These are phyloP conservation scores for Haematococcus lacustris DNA, from an alignment of 139 green algal genomes.

Conservation along the genomic window DNA sequence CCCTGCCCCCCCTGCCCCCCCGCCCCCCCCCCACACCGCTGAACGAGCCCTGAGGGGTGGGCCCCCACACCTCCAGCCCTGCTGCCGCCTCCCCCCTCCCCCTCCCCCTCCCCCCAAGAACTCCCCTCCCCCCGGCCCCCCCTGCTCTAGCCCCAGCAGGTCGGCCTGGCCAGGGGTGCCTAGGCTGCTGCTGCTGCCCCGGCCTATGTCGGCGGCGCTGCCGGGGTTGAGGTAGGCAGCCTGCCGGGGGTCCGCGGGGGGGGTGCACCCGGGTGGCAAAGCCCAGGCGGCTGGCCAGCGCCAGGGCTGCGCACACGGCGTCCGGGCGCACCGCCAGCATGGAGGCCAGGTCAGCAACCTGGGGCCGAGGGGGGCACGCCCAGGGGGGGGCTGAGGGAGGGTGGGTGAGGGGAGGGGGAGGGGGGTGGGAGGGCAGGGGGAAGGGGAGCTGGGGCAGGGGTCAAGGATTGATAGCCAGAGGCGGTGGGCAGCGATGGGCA, in stretches of 20 bases:
- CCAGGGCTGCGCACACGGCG: constrained; percentile 62
- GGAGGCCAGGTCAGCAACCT: constrained; percentile 29
- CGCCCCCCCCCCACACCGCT: not conserved
- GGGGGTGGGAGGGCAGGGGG: no score
- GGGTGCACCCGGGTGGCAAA: constrained; percentile 51
- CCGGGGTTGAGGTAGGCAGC: not conserved
- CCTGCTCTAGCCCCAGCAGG: not conserved
- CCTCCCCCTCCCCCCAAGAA: not conserved
- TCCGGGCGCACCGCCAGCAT: constrained; percentile 42
- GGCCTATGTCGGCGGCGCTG: not conserved
- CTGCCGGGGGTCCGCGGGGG: not conserved
- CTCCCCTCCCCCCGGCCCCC: not conserved
- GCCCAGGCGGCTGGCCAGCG: constrained; percentile 74
- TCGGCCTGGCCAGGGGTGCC: not conserved
- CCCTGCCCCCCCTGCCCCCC: not conserved
- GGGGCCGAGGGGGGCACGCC: not conserved
- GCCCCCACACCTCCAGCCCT: not conserved
- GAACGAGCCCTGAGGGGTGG: not conserved
- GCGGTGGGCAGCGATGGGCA: no score
- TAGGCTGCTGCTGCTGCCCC: not conserved
- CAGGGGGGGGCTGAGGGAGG: not conserved
- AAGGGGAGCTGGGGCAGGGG: no score
- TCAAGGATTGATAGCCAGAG: no score
- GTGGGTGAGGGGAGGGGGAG: not conserved
- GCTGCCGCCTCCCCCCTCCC: not conserved